Conservation (phyloP, 306 rosid species). For the Coriaria nepalensis region DNA sequence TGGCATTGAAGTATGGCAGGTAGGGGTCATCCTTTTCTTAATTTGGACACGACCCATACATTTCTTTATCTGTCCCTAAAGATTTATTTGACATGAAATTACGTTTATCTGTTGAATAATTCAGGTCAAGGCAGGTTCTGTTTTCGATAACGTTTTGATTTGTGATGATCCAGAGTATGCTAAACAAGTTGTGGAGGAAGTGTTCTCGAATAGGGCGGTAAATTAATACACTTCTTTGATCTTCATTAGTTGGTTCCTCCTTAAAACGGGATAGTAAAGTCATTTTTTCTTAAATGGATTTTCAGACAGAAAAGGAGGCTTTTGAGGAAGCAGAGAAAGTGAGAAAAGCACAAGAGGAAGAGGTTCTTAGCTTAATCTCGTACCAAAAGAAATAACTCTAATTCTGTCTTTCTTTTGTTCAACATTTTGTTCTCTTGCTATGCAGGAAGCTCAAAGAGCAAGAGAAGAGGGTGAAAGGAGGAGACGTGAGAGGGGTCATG, state of each 20-base stretch:
- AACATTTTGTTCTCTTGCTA: slow-evolving; percentile 9
- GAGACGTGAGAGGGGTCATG: slow-evolving; percentile 65
- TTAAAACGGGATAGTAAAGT: slow-evolving; percentile 3
- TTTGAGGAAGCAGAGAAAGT: slow-evolving; percentile 80
- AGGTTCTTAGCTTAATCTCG: slow-evolving; percentile 30
- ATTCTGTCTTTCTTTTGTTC: not conserved
- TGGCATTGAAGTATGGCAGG: slow-evolving; percentile 99
- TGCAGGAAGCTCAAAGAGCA: slow-evolving; percentile 94
- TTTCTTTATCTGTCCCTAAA: not conserved
- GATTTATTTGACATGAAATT: too few relatives aligned
- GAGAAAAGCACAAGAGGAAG: slow-evolving; percentile 73
- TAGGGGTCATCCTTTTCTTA: slow-evolving; percentile 13
- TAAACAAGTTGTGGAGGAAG: slow-evolving; percentile 65
- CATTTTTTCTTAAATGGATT: not conserved
- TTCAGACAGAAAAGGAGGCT: slow-evolving; percentile 46
- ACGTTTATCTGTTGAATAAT: not conserved
- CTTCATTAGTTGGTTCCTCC: slow-evolving; percentile 7
- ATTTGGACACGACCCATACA: too few relatives aligned
- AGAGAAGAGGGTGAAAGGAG: slow-evolving; percentile 95
- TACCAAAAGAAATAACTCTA: not conserved
- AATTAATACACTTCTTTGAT: slow-evolving; percentile 13
- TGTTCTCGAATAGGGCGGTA: slow-evolving; percentile 61
- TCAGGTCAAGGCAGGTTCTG: slow-evolving; percentile 94
- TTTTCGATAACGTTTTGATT: slow-evolving; percentile 80
- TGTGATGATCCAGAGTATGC: slow-evolving; percentile 90